Evolutionary conservation across 805 yeast genomes (phyloP).

Genomic region (Wickerhamiella occidentalis): DNA sequence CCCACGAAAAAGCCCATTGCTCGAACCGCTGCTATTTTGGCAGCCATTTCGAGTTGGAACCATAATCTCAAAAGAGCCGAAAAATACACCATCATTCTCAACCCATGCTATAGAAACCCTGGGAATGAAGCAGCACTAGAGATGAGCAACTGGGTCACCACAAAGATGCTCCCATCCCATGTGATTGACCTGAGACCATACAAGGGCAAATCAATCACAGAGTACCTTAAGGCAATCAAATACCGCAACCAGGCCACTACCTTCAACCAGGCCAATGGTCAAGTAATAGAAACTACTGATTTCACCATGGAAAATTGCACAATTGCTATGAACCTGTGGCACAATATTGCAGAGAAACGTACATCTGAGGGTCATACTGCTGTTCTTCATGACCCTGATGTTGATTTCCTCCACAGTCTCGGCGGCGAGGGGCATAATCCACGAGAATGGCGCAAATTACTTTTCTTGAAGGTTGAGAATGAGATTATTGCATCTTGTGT

Average conservation of each 20-base stretch:
- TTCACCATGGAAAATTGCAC: slow-evolving; percentile 28
- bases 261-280: slow-evolving; percentile 30
- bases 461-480: slow-evolving; percentile 32
- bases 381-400: slow-evolving; percentile 29
- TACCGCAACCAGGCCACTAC: slow-evolving; percentile 31
- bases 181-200: slow-evolving; percentile 33
- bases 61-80: slow-evolving; percentile 21
- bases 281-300: slow-evolving; percentile 27
- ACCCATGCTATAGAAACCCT: slow-evolving; percentile 28
- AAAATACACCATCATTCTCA: slow-evolving; percentile 30
- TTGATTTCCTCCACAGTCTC: slow-evolving; percentile 26
- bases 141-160: slow-evolving; percentile 32
- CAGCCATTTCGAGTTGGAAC: slow-evolving; percentile 32
- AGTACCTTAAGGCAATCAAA: slow-evolving; percentile 33
- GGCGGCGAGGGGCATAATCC: slow-evolving; percentile 24
- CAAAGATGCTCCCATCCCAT: slow-evolving; percentile 32
- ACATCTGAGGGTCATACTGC: slow-evolving; percentile 31
- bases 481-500: slow-evolving; percentile 33
- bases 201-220: slow-evolving; percentile 26
- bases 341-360: slow-evolving; percentile 32
- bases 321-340: slow-evolving; percentile 29
- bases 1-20: slow-evolving; percentile 33
- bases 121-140: slow-evolving; percentile 26
- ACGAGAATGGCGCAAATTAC: slow-evolving; percentile 26
- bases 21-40: slow-evolving; percentile 31